phyloP scores from a whole-genome alignment of 1,139 yeast species.

The Saccharomyces hybrid region DNA sequence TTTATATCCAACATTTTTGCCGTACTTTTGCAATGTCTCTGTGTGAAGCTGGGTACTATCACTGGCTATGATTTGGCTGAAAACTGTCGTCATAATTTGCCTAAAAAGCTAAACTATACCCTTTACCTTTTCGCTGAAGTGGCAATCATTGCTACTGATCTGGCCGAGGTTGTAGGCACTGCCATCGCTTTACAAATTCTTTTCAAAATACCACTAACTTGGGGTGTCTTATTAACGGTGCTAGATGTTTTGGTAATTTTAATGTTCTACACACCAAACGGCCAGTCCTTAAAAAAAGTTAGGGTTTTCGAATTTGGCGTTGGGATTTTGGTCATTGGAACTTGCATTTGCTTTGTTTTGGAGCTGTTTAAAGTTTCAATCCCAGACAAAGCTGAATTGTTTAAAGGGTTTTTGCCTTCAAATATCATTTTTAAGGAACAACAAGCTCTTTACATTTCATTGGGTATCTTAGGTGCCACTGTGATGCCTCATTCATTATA shows the following conservation, averaged over 20 bases:
- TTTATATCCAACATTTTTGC: conserved; percentile 82
- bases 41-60: conserved; percentile 71
- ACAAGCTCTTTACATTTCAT: conserved; percentile 75
- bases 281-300: conserved; percentile 59
- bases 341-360: conserved; percentile 76
- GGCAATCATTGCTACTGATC: conserved; percentile 78
- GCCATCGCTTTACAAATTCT: conserved; percentile 81
- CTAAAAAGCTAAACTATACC: conserved; percentile 48
- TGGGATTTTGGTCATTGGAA: conserved; percentile 65
- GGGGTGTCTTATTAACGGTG: conserved; percentile 77
- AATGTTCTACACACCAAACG: conserved; percentile 79
- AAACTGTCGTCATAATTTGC: conserved; percentile 56
- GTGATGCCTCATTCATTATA: conserved; percentile 96
- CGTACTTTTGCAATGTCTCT: conserved; percentile 69
- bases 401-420: conserved; percentile 75
- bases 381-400: conserved; percentile 47
- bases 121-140: conserved; percentile 67
- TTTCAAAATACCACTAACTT: conserved; percentile 64
- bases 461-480: conserved; percentile 93
- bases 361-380: conserved; percentile 66
- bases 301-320: conserved; percentile 81
- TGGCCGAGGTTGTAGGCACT: conserved; percentile 82
- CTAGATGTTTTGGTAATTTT: conserved; percentile 78
- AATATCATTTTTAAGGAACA: conserved; percentile 63
- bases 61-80: conserved; percentile 74